phyloP scores from a whole-genome alignment of 257 asterid species.

The Eucommia ulmoides region DNA sequence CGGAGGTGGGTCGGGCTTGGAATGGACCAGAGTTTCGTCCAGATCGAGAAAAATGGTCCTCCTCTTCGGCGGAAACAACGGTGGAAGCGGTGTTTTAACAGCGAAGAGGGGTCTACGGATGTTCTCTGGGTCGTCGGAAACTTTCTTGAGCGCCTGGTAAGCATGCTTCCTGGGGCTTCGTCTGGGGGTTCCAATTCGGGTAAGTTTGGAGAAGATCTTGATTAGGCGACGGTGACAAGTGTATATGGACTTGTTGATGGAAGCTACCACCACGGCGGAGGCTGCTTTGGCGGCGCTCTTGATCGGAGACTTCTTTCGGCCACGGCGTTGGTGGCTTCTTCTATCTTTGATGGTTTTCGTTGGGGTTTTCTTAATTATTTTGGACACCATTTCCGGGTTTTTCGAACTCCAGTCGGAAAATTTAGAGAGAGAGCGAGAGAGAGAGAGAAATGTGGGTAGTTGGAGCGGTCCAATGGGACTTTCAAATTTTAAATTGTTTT shows the following conservation, averaged over 20 bases:
- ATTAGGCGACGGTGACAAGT: constrained; percentile 78
- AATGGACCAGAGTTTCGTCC: constrained; percentile 86
- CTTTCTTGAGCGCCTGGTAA: constrained; percentile 44
- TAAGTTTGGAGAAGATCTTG: constrained; percentile 57
- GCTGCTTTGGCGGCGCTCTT: constrained; percentile 29
- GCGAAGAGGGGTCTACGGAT: constrained; percentile 29
- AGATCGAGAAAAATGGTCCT: constrained; percentile 72
- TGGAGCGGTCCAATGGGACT: too few species aligned
- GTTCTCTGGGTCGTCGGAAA: constrained; percentile 12
- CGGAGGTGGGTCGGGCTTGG: constrained; percentile 45
- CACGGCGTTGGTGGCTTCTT: constrained; percentile 27
- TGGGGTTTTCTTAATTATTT: constrained; percentile 60
- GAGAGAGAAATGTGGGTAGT: too few species aligned
- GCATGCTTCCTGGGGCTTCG: constrained; percentile 51
- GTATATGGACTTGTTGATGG: constrained; percentile 56
- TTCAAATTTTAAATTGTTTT: too few species aligned
- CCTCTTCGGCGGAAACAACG: constrained; percentile 16
- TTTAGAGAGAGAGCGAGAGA: too few species aligned
- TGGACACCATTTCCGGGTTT: constrained; percentile 51
- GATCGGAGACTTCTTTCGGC: constrained; percentile 48
- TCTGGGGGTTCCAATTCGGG: constrained; percentile 55
- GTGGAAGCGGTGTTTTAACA: constrained; percentile 36
- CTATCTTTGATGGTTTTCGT: constrained; percentile 52
- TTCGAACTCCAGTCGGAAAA: too few species aligned
- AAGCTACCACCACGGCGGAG: constrained; percentile 48